phyloP scores from a whole-genome alignment of 441 rosid species.

The Brassica hybrid region DNA sequence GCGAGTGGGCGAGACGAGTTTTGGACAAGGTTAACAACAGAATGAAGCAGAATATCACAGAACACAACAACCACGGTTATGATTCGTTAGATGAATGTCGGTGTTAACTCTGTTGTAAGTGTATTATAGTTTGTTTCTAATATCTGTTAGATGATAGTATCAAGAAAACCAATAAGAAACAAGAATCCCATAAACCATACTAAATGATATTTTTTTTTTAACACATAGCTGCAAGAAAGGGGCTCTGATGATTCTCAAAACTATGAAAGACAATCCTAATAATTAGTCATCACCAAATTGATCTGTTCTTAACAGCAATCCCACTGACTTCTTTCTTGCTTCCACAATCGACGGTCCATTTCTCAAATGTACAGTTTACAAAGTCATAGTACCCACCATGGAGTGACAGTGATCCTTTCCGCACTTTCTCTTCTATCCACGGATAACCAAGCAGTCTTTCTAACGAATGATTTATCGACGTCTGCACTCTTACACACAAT shows the following conservation, averaged over 20 bases:
- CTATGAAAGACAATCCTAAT: conserved; percentile 10
- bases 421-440: conserved; percentile 89
- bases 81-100: not conserved
- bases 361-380: conserved; percentile 80
- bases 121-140: not conserved
- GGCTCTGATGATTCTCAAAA: conserved; percentile 20
- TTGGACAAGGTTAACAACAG: conserved; percentile 18
- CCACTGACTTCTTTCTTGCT: conserved; percentile 45
- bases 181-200: no score
- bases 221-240: conserved; percentile 7
- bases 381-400: conserved; percentile 97
- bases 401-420: conserved; percentile 58
- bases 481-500: conserved; percentile 44
- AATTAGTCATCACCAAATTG: conserved; percentile 53
- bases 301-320: conserved; percentile 53
- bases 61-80: not conserved
- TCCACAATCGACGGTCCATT: conserved; percentile 85
- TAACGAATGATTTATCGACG: conserved; percentile 75
- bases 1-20: conserved; percentile 61
- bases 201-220: not conserved
- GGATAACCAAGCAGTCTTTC: conserved; percentile 81
- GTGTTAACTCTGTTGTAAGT: not conserved
- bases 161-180: not conserved
- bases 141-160: not conserved
- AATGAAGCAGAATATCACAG: not conserved